Evolutionary conservation across 352 stramenopile species (phyloP).

Genomic region (Globisporangium paddicum): DNA sequence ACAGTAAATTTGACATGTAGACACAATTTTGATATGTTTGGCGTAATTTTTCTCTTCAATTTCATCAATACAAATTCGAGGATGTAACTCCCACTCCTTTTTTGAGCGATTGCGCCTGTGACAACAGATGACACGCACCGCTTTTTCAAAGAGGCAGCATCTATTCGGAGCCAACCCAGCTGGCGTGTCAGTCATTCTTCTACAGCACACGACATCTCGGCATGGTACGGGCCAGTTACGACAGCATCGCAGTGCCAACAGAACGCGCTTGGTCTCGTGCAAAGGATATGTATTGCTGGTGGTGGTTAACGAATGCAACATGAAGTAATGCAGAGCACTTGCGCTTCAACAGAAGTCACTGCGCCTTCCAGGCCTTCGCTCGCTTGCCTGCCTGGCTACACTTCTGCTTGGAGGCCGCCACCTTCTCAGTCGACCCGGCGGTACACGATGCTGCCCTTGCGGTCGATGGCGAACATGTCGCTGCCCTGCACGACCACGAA

Average conservation of each 20-base stretch:
- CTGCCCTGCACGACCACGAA: constrained; percentile 8
- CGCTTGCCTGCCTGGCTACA: not conserved
- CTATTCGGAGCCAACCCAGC: not conserved
- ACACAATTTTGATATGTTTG: not conserved
- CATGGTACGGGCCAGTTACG: not conserved
- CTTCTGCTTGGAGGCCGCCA: too few relatives aligned
- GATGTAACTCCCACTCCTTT: not conserved
- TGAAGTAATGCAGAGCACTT: not conserved
- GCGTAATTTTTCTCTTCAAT: not conserved
- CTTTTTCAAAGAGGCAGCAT: not conserved
- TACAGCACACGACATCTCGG: not conserved
- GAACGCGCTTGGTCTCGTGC: not conserved
- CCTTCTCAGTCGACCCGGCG: not conserved
- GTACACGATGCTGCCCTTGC: constrained; percentile 9
- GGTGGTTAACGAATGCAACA: not conserved
- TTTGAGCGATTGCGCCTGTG: not conserved
- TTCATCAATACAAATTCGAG: not conserved
- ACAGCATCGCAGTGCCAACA: not conserved
- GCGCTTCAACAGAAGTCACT: not conserved
- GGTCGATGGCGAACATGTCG: constrained; percentile 11
- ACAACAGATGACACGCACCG: not conserved
- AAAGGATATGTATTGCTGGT: constrained; percentile 1
- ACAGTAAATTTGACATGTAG: not conserved
- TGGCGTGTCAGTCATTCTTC: not conserved
- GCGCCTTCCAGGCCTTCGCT: not conserved